These are phyloP conservation scores for Pichia cabralensis DNA, from an alignment of 805 yeast species.

Conservation along the genomic window DNA sequence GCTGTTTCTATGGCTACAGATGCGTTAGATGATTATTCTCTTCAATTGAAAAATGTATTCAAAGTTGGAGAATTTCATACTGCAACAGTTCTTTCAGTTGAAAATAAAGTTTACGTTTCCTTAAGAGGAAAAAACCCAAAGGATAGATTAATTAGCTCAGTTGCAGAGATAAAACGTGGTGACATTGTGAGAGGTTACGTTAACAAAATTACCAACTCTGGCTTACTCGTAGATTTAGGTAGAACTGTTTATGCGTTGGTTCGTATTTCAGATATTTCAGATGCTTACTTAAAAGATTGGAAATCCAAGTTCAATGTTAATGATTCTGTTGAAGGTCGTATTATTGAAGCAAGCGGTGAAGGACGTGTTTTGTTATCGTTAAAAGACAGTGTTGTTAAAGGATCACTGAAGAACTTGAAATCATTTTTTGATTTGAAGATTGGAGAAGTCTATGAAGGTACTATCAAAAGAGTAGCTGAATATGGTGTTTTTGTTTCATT, in stretches of 20 bases:
- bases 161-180: constrained; percentile 53
- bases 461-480: constrained; percentile 66
- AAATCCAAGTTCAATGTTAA: constrained; percentile 60
- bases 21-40: constrained; percentile 59
- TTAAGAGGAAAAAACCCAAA: constrained; percentile 44
- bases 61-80: constrained; percentile 43
- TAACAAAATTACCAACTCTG: constrained; percentile 61
- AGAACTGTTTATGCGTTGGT: constrained; percentile 67
- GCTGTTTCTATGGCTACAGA: constrained; percentile 69
- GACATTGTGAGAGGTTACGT: constrained; percentile 76
- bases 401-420: constrained; percentile 50
- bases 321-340: constrained; percentile 68
- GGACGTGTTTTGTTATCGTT: constrained; percentile 66
- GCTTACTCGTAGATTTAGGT: constrained; percentile 71
- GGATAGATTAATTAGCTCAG: constrained; percentile 39
- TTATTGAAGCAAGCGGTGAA: constrained; percentile 50
- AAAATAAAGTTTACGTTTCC: constrained; percentile 52
- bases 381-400: constrained; percentile 71
- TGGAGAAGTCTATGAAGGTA: constrained; percentile 70
- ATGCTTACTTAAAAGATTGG: constrained; percentile 80
- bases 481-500: constrained; percentile 86
- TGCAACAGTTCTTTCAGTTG: constrained; percentile 44
- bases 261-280: constrained; percentile 72
- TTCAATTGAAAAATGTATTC: constrained; percentile 39
- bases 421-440: constrained; percentile 56